Base-by-base conservation (phyloP, 371 early-diverging fungal genomes). In the Mortierella sp. region DNA sequence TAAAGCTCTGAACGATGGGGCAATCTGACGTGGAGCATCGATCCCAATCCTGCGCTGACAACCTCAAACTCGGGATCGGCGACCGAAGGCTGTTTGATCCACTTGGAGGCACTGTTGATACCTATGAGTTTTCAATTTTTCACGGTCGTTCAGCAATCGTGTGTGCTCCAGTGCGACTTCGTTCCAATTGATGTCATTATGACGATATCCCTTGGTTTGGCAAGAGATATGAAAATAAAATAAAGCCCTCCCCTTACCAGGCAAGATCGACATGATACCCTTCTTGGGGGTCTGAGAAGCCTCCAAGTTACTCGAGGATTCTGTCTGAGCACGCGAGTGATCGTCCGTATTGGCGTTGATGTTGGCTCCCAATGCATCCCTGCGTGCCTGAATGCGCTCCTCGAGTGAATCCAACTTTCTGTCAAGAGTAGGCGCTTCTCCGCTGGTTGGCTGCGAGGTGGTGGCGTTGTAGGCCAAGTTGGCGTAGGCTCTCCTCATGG, bases 1-100 rank as follows among this genome's bases (percentile, higher is more conserved):
- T 89, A 91, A 72, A 94, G 91, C 74, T 92, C 91, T n/a, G 92
- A 89, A 45, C 92, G 92, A 45, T 93, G 90, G 7, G 94, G 94
- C 71, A 94, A 72, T 54, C 85, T 80, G 48, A 88, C 84, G 52
- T 87, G 86, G 31, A 81, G 84, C 76, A 88, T 87, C 11, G 84
- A 82, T 52, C 88, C 83, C 45, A 89, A 71, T 3, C 94, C 94
- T 42, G 92, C 88, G 73, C 92, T 91, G 9, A 94, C 88, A 16
- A 92, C 89, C 76, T 92, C 91, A 87, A 94, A 94, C 47, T 88
- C 90, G 57, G 94, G 91, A 76, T 93, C 92, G 45, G 90, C 85
- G 19, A 89, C 86, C n/a, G 88, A 84, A 31, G 89, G 88, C 72
- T 85, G 84, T 73, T 83, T 88, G 75, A 90, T 88, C 81, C 89